Conservation (phyloP, 1,284 basidiomycete species). For the Caloboletus firmus region DNA sequence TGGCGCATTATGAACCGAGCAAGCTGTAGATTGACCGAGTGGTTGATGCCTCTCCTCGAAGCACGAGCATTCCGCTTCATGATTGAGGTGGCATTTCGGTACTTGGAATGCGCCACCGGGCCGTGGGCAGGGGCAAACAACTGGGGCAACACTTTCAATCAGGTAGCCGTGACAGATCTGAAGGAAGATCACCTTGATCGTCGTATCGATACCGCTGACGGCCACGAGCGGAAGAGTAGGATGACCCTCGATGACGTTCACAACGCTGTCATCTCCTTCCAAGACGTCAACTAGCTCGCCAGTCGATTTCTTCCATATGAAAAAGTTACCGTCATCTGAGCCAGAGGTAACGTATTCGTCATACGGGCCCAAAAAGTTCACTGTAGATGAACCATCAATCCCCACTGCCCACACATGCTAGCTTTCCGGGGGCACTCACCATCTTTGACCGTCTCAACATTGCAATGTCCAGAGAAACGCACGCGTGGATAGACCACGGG, state of each 20-base stretch:
- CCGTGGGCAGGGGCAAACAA: conserved; percentile 66
- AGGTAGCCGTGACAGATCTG: background rate
- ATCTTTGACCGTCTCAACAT: conserved; percentile 89
- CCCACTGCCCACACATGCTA: background rate
- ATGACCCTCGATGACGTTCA: conserved; percentile 88
- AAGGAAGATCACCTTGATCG: conserved; percentile 68
- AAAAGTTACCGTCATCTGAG: conserved; percentile 85
- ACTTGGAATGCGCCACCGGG: conserved; percentile 51
- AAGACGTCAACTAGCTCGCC: conserved; percentile 72
- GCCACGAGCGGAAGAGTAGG: conserved; percentile 80
- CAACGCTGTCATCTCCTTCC: conserved; percentile 79
- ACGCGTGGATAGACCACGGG: conserved; percentile 70
- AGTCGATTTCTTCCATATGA: conserved; percentile 79
- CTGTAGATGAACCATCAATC: conserved; percentile 40
- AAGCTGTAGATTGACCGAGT: conserved; percentile 31
- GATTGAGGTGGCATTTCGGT: conserved; percentile 52
- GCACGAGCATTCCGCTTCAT: conserved; percentile 49
- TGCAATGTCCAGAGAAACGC: conserved; percentile 74
- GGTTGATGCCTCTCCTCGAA: conserved; percentile 24
- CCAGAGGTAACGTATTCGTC: conserved; percentile 86
- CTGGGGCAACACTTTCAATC: conserved; percentile 36
- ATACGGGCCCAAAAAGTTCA: conserved; percentile 78
- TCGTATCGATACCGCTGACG: conserved; percentile 86
- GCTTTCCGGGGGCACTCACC: conserved; percentile 49
- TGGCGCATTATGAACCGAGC: conserved; percentile 39